phyloP scores from a whole-genome alignment of 2,329 filamentous ascomycete genomes.

The Diaporthe sp. region DNA sequence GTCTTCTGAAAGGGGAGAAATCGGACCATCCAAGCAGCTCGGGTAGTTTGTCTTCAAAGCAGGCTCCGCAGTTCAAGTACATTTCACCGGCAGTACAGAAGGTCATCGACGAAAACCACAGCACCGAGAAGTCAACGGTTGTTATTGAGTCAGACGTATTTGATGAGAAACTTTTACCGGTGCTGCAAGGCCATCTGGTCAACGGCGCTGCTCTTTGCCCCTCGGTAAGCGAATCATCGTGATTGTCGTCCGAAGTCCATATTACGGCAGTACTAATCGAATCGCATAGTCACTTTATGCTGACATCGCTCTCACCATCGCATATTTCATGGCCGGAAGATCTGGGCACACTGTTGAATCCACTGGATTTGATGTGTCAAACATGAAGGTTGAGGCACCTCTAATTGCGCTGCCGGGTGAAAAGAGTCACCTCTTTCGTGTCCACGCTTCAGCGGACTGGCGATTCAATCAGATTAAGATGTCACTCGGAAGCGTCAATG shows the following conservation, averaged over 20 bases:
- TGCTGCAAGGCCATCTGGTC: conserved; percentile 27
- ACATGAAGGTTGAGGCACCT: conserved; percentile 28
- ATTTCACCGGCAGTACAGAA: conserved; percentile 7
- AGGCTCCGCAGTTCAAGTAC: not conserved
- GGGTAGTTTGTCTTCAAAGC: not conserved
- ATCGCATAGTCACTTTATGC: conserved; percentile 14
- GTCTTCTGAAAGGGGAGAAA: not conserved
- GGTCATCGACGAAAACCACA: not conserved
- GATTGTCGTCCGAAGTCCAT: not conserved
- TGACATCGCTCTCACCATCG: conserved; percentile 19
- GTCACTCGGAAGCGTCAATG: conserved; percentile 3
- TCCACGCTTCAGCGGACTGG: not conserved
- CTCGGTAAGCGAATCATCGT: not conserved
- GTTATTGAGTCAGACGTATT: conserved; percentile 1
- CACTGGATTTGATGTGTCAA: not conserved
- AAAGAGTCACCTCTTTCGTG: conserved; percentile 1
- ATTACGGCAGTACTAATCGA: not conserved
- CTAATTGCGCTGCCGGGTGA: not conserved
- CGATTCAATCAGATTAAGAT: not conserved
- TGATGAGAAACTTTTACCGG: not conserved
- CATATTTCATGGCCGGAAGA: not conserved
- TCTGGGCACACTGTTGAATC: not conserved
- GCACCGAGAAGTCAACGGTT: not conserved
- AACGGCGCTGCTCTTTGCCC: conserved; percentile 7
- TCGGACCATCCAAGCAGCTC: not conserved